Conservation (phyloP, 139 green algal genomes). For the Medakamo hakoo region DNA sequence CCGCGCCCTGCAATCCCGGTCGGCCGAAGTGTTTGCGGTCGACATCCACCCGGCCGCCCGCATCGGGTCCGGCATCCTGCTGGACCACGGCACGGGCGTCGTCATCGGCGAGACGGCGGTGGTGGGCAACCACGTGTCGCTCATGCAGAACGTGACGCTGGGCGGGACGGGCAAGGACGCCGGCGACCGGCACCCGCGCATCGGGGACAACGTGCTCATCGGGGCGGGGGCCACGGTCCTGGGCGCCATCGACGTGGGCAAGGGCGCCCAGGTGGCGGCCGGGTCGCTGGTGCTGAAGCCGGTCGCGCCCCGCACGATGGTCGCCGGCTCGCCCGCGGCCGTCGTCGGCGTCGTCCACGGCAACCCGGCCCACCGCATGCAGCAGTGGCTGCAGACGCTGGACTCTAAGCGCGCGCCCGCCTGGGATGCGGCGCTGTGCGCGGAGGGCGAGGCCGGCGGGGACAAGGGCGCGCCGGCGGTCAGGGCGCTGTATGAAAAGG, state of each 20-base stretch:
- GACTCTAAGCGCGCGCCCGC: neutral
- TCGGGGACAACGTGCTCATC: slow-evolving; percentile 81
- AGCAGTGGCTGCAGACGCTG: neutral
- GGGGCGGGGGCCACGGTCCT: slow-evolving; percentile 76
- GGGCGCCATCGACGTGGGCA: slow-evolving; percentile 84
- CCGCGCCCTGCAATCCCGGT: slow-evolving; percentile 46
- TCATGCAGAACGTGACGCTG: slow-evolving; percentile 79
- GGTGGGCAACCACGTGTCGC: slow-evolving; percentile 73
- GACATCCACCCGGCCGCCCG: slow-evolving; percentile 77
- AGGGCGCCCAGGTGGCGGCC: slow-evolving; percentile 68
- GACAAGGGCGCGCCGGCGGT: neutral
- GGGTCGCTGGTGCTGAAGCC: slow-evolving; percentile 79
- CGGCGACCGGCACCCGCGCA: slow-evolving; percentile 91
- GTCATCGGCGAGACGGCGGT: slow-evolving; percentile 78
- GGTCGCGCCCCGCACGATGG: slow-evolving; percentile 58
- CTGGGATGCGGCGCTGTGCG: neutral
- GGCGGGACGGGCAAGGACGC: slow-evolving; percentile 86
- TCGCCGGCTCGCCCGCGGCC: slow-evolving; percentile 74
- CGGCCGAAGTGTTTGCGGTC: slow-evolving; percentile 42
- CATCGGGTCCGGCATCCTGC: slow-evolving; percentile 63
- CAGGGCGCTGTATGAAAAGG: no score
- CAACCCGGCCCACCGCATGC: neutral
- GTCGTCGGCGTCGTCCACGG: slow-evolving; percentile 43
- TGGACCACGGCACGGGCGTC: slow-evolving; percentile 85
- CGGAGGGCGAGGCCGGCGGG: neutral